Evolutionary conservation across 2,329 filamentous ascomycete species (phyloP).

Genomic region (Fusarium sterilihyphosum): DNA sequence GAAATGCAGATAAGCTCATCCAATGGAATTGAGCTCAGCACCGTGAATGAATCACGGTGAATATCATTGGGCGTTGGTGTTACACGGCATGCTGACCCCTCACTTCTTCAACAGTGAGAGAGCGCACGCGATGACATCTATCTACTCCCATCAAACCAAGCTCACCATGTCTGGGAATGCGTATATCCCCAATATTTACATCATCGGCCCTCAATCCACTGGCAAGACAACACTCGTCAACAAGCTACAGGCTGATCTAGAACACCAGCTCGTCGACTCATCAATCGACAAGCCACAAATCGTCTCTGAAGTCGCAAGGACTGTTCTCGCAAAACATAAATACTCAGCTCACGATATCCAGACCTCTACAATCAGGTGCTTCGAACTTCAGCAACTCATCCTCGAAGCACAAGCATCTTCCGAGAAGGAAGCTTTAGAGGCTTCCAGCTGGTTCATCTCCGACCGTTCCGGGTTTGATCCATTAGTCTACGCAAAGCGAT

Average conservation of each 20-base stretch:
- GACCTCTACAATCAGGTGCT: conserved; percentile 38
- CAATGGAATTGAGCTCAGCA: background rate
- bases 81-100: background rate
- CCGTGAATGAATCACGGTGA: background rate
- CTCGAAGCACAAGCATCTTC: conserved; percentile 48
- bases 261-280: background rate
- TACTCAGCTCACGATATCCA: conserved; percentile 50
- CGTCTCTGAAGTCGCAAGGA: conserved; percentile 52
- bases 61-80: background rate
- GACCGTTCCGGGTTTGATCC: conserved; percentile 57
- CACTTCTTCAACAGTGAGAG: background rate
- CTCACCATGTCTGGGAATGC: background rate
- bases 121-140: background rate
- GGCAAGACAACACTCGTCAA: conserved; percentile 57
- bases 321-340: conserved; percentile 45
- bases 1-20: background rate
- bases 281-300: conserved; percentile 32
- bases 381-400: conserved; percentile 52
- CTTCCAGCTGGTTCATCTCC: conserved; percentile 50
- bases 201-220: conserved; percentile 56
- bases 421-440: conserved; percentile 38
- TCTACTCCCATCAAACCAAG: too few species aligned
- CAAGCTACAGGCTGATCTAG: conserved; percentile 43
- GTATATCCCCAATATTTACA: conserved; percentile 46
- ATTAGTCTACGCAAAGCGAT: conserved; percentile 51